Evolutionary conservation across 257 asterid species (phyloP).

Genomic region (Solanum tarijense): DNA sequence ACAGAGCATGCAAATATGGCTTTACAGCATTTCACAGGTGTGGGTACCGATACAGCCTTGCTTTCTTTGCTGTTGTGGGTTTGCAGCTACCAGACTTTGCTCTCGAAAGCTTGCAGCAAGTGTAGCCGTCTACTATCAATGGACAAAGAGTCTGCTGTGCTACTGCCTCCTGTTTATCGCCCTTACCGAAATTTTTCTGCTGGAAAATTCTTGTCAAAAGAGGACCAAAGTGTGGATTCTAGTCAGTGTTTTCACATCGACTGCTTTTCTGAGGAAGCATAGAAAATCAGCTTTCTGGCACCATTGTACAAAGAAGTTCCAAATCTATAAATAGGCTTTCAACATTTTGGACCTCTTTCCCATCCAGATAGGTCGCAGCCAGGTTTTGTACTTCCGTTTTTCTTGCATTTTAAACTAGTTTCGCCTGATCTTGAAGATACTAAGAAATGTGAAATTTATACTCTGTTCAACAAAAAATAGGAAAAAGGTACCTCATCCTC

Average conservation of each 20-base stretch:
- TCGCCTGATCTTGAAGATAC: background rate
- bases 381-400: background rate
- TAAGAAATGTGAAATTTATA: background rate
- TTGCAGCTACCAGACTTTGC: slow-evolving; percentile 69
- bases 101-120: slow-evolving; percentile 78
- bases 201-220: slow-evolving; percentile 16
- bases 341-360: background rate
- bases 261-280: slow-evolving; percentile 52
- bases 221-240: slow-evolving; percentile 22
- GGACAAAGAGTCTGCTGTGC: slow-evolving; percentile 68
- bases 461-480: background rate
- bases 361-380: background rate
- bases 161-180: slow-evolving; percentile 74
- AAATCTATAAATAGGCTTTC: background rate
- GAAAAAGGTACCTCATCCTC: background rate
- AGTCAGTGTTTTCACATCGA: slow-evolving; percentile 51
- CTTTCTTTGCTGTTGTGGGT: slow-evolving; percentile 57
- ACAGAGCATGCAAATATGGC: slow-evolving; percentile 95
- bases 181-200: slow-evolving; percentile 38
- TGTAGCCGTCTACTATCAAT: slow-evolving; percentile 62
- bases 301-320: background rate
- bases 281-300: background rate
- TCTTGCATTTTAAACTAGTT: background rate
- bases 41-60: slow-evolving; percentile 44
- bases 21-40: slow-evolving; percentile 57